Percentiles rank a stretch among this genome's conserved stretches.
phyloP scores from a whole-genome alignment of 2,329 filamentous ascomycete genomes.

The Rachicladosporium sp. region DNA sequence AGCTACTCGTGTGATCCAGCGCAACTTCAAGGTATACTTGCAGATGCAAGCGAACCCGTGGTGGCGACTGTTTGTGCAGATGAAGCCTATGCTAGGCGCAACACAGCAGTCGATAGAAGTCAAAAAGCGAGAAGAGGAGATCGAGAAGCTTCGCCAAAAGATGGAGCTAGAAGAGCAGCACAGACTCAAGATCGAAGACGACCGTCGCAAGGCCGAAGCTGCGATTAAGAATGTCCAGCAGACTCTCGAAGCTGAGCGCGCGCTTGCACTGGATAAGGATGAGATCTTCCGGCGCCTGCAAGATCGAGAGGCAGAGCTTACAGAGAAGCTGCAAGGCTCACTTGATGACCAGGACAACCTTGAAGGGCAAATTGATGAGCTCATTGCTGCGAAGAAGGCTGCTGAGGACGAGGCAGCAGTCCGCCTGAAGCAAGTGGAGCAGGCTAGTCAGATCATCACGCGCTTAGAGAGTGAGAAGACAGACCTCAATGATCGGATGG shows the following conservation, averaged over 20 bases:
- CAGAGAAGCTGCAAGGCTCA: conserved; percentile 82
- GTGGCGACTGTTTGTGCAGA: conserved; percentile 91
- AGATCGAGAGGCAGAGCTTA: conserved; percentile 77
- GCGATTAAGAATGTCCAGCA: conserved; percentile 87
- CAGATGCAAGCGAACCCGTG: conserved; percentile 85
- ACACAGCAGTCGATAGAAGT: conserved; percentile 88
- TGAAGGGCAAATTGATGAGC: conserved; percentile 81
- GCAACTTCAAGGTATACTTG: conserved; percentile 85
- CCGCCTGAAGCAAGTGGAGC: conserved; percentile 72
- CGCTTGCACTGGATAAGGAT: conserved; percentile 93
- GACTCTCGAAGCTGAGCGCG: conserved; percentile 86
- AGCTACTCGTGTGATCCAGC: conserved; percentile 85
- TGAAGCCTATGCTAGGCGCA: conserved; percentile 87
- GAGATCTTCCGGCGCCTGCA: conserved; percentile 98
- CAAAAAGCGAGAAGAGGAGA: conserved; percentile 89
- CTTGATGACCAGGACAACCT: conserved; percentile 89
- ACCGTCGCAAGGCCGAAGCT: conserved; percentile 71
- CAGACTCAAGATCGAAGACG: conserved; percentile 75
- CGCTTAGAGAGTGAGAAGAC: conserved; percentile 79
- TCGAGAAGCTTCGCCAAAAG: conserved; percentile 72
- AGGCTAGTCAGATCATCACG: conserved; percentile 76
- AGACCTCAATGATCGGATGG: conserved; percentile 54
- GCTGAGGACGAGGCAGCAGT: conserved; percentile 74
- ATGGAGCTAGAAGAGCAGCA: conserved; percentile 65
- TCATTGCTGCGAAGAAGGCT: conserved; percentile 79